Evolutionary conservation across 2,329 filamentous ascomycete species (phyloP).

Genomic region (Beauveria sp.): DNA sequence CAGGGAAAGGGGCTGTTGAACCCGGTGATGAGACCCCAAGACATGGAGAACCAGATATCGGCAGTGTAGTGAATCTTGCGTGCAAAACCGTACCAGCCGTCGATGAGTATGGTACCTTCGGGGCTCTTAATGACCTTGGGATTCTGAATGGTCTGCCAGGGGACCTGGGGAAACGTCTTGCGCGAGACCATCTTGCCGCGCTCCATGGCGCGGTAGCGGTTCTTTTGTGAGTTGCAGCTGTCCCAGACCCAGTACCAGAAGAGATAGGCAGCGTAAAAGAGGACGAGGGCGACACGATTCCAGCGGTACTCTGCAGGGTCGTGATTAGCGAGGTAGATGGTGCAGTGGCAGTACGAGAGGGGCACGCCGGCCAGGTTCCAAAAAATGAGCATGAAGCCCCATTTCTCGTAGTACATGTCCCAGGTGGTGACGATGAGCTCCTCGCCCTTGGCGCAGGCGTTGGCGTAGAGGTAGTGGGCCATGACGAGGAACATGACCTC

Average conservation of each 20-base stretch:
- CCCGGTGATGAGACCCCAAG: constrained; percentile 45
- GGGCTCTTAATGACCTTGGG: constrained; percentile 52
- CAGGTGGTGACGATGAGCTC: constrained; percentile 85
- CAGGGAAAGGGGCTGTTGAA: constrained; percentile 68
- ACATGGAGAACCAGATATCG: constrained; percentile 41
- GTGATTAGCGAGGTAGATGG: constrained; percentile 81
- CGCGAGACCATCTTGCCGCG: constrained; percentile 62
- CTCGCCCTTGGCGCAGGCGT: constrained; percentile 86
- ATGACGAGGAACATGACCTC: constrained; percentile 79
- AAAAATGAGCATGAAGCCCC: constrained; percentile 94
- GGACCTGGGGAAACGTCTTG: constrained; percentile 82
- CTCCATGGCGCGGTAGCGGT: constrained; percentile 77
- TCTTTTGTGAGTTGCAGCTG: constrained; percentile 88
- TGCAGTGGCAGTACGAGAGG: constrained; percentile 90
- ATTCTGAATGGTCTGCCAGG: constrained; percentile 57
- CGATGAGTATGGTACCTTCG: constrained; percentile 67
- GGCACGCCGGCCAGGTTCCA: constrained; percentile 93
- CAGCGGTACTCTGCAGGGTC: constrained; percentile 68
- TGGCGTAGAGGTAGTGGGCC: constrained; percentile 87
- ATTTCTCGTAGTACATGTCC: constrained; percentile 97
- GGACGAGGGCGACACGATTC: constrained; percentile 59
- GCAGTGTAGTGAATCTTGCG: constrained; percentile 53
- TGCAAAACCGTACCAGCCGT: constrained; percentile 76
- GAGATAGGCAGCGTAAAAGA: constrained; percentile 60
- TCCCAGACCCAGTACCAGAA: constrained; percentile 90